Conservation (phyloP, 805 yeast species). For the Pichia nakasei region DNA sequence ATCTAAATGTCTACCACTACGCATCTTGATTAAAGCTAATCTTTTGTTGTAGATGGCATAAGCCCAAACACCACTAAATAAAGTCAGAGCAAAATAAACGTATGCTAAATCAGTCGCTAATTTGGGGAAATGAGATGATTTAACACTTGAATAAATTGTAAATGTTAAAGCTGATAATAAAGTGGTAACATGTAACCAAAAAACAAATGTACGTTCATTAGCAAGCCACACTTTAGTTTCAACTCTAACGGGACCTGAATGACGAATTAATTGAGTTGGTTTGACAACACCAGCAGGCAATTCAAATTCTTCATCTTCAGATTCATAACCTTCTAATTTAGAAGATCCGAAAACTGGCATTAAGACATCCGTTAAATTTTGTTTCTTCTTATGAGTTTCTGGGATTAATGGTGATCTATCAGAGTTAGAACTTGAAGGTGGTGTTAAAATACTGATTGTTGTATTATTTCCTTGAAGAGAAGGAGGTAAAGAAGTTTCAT, state of each 20-base stretch:
- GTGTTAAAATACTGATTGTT: not conserved
- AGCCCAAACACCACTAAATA: conserved; percentile 87
- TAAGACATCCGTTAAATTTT: conserved; percentile 17
- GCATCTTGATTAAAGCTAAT: conserved; percentile 60
- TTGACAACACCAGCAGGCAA: conserved; percentile 85
- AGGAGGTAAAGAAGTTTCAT: conserved; percentile 38
- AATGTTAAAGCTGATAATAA: conserved; percentile 79
- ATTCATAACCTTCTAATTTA: conserved; percentile 39
- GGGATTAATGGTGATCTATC: conserved; percentile 5
- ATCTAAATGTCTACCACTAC: conserved; percentile 84
- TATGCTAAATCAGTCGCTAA: conserved; percentile 69
- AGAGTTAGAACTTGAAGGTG: conserved; percentile 1
- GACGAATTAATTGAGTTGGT: conserved; percentile 72
- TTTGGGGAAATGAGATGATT: conserved; percentile 51
- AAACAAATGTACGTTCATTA: conserved; percentile 91
- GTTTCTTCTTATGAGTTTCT: conserved; percentile 6
- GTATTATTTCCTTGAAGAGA: not conserved
- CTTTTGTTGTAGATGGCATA: conserved; percentile 67
- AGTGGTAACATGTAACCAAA: conserved; percentile 89
- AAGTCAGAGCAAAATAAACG: conserved; percentile 67
- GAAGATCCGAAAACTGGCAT: conserved; percentile 27
- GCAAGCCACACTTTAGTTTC: conserved; percentile 99
- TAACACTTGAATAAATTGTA: conserved; percentile 65
- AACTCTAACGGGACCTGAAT: conserved; percentile 85
- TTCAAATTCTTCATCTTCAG: conserved; percentile 80